Percentiles rank a stretch among this genome's conserved stretches.
These are phyloP conservation scores for Kwoniella dendrophila DNA, from an alignment of 768 basidiomycete species.

Conservation along the genomic window DNA sequence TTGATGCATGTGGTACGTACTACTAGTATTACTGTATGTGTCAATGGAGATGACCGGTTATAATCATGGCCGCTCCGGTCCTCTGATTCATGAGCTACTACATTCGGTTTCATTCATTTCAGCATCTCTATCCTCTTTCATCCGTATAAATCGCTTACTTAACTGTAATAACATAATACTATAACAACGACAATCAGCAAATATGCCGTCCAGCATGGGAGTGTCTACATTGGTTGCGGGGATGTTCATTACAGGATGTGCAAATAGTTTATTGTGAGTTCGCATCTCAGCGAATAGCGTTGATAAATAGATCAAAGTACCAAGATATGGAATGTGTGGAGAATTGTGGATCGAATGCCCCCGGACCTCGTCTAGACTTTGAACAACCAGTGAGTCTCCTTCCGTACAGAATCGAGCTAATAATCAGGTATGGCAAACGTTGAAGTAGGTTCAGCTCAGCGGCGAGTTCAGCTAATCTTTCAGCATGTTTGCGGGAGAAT, in stretches of 20 bases:
- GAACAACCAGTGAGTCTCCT: conserved; percentile 87
- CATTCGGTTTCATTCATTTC: no score
- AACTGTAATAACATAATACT: no score
- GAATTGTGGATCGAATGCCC: conserved; percentile 74
- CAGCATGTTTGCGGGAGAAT: conserved; percentile 74
- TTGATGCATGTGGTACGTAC: no score
- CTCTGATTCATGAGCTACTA: no score
- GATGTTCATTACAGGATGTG: conserved; percentile 70
- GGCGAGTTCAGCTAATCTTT: not conserved
- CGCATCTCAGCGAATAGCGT: not conserved
- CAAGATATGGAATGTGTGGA: conserved; percentile 97
- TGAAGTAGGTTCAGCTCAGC: conserved; percentile 42
- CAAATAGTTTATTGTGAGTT: conserved; percentile 57
- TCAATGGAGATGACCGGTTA: no score
- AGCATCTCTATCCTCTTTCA: no score
- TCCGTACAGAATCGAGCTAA: conserved; percentile 12
- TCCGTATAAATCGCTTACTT: no score
- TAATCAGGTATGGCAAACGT: conserved; percentile 54
- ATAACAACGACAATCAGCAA: no score
- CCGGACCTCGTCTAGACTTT: conserved; percentile 69
- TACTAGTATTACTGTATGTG: no score
- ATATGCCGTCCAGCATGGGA: conserved; percentile 60
- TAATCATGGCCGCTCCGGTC: no score
- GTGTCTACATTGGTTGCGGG: conserved; percentile 72
- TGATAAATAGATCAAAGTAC: conserved; percentile 44